These are phyloP conservation scores for Lepidopterella palustris DNA, from an alignment of 495 filamentous ascomycete species.

Conservation along the genomic window DNA sequence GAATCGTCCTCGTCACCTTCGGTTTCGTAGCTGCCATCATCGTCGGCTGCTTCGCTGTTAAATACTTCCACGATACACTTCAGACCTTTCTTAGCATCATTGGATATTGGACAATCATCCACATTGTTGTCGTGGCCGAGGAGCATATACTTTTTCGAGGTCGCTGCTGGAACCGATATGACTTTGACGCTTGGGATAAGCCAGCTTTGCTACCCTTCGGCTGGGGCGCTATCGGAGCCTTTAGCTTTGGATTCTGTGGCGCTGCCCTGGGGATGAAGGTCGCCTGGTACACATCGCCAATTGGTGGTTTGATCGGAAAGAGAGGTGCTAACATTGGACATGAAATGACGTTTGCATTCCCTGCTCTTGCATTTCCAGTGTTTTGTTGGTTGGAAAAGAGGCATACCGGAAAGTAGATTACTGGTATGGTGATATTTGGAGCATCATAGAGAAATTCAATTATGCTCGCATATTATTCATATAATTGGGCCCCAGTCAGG, in stretches of 20 bases:
- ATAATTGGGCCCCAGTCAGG: constrained; percentile 15
- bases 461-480: neutral
- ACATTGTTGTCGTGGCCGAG: constrained; percentile 17
- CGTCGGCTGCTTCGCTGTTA: constrained; percentile 19
- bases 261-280: constrained; percentile 22
- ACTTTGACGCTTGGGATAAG: constrained; percentile 20
- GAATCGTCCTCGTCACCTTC: constrained; percentile 25
- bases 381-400: constrained; percentile 20
- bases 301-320: constrained; percentile 20
- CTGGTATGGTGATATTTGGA: neutral
- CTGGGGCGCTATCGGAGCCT: constrained; percentile 19
- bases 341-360: constrained; percentile 25
- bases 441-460: neutral
- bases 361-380: constrained; percentile 15
- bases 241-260: constrained; percentile 15
- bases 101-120: constrained; percentile 20
- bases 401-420: constrained; percentile 14
- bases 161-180: constrained; percentile 12
- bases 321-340: constrained; percentile 23
- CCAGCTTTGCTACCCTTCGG: constrained; percentile 15
- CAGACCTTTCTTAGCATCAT: constrained; percentile 24
- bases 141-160: constrained; percentile 18
- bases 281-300: constrained; percentile 15
- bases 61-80: constrained; percentile 21
- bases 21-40: constrained; percentile 21